Percentiles rank a stretch among this genome's conserved stretches.
Conservation (phyloP, 192 early-diverging fungal species). For the Backusella parvicylindrica region DNA sequence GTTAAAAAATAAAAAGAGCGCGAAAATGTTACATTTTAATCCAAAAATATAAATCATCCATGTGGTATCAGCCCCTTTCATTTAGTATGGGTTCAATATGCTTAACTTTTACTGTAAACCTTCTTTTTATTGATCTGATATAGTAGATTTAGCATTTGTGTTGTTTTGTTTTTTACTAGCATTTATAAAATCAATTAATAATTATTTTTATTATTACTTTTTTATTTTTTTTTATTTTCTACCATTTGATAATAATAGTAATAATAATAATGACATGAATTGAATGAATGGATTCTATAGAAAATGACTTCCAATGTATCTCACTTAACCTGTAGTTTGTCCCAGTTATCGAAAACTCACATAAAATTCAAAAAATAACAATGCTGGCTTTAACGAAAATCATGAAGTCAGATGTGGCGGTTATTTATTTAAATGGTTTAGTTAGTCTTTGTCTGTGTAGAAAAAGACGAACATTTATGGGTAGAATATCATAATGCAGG, state of each 20-base stretch:
- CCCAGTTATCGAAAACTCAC: not conserved
- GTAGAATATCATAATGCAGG: slow-evolving; percentile 1
- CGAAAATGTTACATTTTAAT: slow-evolving; percentile 2
- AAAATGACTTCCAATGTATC: not conserved
- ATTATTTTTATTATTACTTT: too few species aligned
- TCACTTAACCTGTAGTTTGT: not conserved
- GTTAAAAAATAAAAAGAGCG: slow-evolving; percentile 3
- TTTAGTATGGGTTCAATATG: not conserved
- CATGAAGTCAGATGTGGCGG: not conserved
- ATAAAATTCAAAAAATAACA: not conserved
- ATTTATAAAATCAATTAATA: too few species aligned
- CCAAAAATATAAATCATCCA: not conserved
- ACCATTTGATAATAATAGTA: not conserved
- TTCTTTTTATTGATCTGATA: not conserved
- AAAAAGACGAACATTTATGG: not conserved
- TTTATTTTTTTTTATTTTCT: not conserved
- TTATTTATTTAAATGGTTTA: not conserved
- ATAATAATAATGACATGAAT: not conserved
- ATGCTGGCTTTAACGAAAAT: not conserved
- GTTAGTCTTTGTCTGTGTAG: not conserved
- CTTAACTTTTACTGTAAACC: not conserved
- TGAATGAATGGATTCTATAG: not conserved
- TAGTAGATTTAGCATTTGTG: not conserved
- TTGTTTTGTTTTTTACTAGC: not conserved
- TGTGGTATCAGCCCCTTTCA: not conserved